These are phyloP conservation scores for Diaporthe australafricana DNA, from an alignment of 2,329 filamentous ascomycete species.

Conservation along the genomic window DNA sequence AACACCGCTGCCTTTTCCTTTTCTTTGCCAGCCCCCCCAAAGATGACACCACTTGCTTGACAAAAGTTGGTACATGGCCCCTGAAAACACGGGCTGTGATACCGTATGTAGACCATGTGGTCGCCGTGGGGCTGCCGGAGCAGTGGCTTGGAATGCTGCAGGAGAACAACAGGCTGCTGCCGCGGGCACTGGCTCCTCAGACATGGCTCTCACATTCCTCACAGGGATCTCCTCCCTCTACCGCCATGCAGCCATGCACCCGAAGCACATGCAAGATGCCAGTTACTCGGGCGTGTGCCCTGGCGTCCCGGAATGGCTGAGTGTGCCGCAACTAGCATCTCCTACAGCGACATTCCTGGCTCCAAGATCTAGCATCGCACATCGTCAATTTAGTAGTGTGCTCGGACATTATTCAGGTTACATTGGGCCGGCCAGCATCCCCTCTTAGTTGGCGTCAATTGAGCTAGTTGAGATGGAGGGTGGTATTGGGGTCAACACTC, in stretches of 20 bases:
- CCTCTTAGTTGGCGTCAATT: slow-evolving; percentile 8
- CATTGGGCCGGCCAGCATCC: slow-evolving; percentile 22
- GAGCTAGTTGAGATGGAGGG: slow-evolving; percentile 17
- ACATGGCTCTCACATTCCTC: not conserved
- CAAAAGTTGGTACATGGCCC: not conserved
- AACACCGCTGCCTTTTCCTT: not conserved
- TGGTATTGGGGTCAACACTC: slow-evolving; percentile 4
- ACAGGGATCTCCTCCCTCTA: not conserved
- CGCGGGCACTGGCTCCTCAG: not conserved
- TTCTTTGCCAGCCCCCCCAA: not conserved
- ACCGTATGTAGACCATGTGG: slow-evolving; percentile 15
- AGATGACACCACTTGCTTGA: not conserved
- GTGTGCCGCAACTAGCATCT: slow-evolving; percentile 3
- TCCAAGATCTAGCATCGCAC: slow-evolving; percentile 19
- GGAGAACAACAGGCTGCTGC: not conserved
- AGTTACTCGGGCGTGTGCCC: not conserved
- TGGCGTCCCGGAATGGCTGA: not conserved
- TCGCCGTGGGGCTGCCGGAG: slow-evolving; percentile 16
- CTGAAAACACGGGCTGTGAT: slow-evolving; percentile 28
- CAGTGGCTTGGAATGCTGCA: slow-evolving; percentile 5
- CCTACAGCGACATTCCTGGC: not conserved
- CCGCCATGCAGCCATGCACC: slow-evolving; percentile 5
- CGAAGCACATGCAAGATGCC: slow-evolving; percentile 25
- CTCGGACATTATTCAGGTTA: slow-evolving; percentile 21
- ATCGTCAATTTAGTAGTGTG: slow-evolving; percentile 15